Evolutionary conservation across 345 rosid genomes (phyloP).

Genomic region (Luvunga scandens): DNA sequence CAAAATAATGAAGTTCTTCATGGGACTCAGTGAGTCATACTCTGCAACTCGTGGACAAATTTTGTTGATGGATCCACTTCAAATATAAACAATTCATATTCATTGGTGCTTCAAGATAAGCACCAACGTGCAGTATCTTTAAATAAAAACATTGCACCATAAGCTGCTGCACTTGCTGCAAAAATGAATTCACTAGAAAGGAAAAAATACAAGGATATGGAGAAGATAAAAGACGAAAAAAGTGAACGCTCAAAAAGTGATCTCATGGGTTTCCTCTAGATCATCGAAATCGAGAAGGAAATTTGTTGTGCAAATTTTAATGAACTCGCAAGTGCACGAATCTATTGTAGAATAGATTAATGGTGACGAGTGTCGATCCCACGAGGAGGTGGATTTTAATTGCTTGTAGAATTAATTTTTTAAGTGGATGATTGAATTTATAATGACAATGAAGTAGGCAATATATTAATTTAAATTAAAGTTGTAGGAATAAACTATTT

Average conservation of each 20-base stretch:
- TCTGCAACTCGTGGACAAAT: neutral
- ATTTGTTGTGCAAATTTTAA: no score
- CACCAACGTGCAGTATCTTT: neutral
- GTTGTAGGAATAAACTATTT: no score
- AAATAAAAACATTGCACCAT: neutral
- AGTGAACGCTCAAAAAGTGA: neutral
- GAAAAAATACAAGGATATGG: neutral
- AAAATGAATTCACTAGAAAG: neutral
- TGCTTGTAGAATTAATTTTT: no score
- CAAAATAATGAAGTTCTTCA: neutral
- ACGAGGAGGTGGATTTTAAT: no score
- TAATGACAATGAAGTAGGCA: no score
- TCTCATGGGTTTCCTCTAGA: neutral
- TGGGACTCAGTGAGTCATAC: neutral
- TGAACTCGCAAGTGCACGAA: no score
- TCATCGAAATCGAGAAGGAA: neutral
- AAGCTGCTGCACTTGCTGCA: neutral
- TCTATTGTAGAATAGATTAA: no score
- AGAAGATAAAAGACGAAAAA: neutral
- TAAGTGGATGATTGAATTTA: no score
- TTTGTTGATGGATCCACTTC: neutral
- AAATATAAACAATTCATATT: neutral
- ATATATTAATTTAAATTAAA: no score
- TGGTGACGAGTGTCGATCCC: no score
- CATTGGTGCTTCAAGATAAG: neutral